Evolutionary conservation across 176 grass and related monocot genomes (phyloP).

Genomic region (Ampelocalamus luodianensis): DNA sequence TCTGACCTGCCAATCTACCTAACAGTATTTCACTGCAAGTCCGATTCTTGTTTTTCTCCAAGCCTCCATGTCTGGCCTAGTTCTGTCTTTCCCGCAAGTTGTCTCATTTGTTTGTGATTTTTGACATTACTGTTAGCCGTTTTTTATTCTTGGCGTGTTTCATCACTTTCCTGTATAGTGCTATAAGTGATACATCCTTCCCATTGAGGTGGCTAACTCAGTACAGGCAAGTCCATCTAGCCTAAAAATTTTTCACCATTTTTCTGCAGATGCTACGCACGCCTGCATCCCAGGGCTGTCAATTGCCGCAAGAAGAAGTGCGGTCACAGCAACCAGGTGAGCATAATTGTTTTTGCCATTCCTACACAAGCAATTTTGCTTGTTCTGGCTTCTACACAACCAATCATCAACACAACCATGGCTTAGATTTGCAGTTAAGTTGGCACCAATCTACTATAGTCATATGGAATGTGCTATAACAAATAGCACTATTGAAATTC

Average conservation of each 20-base stretch:
- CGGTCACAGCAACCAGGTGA: slow-evolving; percentile 94
- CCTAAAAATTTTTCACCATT: background rate
- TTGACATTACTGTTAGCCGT: background rate
- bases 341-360: background rate
- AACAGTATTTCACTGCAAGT: background rate
- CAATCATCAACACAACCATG: background rate
- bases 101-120: background rate
- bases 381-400: fast-evolving
- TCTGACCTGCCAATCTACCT: slow-evolving; percentile 35
- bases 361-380: background rate
- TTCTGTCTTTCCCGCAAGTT: background rate
- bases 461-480: too few species aligned
- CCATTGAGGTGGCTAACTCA: background rate
- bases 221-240: background rate
- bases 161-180: background rate
- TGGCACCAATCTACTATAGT: background rate
- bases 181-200: background rate
- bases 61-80: background rate
- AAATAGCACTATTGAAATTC: background rate
- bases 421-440: background rate
- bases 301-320: slow-evolving; percentile 98
- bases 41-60: background rate
- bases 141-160: background rate
- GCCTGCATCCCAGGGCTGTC: slow-evolving; percentile 91
- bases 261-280: slow-evolving; percentile 69